Percentiles rank a stretch among this genome's conserved stretches.
Conservation (phyloP, 345 rosid species). For the Aethionema arabicum region DNA sequence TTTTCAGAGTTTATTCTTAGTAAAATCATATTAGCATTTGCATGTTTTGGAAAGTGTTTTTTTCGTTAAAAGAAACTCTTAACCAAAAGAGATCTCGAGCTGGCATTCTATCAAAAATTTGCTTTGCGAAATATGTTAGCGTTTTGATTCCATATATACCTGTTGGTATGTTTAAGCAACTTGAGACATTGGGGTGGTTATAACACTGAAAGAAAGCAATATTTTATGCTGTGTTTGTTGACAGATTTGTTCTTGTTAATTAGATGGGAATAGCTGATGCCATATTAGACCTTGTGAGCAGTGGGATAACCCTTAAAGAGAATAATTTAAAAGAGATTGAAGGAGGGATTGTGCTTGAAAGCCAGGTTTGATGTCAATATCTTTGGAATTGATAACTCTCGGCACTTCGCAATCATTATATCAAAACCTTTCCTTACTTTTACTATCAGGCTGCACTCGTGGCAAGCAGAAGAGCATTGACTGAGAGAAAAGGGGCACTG, state of each 20-base stretch:
- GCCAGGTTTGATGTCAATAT: constrained; percentile 60
- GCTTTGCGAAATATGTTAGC: neutral
- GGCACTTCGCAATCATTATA: neutral
- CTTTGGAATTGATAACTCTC: constrained; percentile 16
- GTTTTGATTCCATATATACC: constrained; percentile 14
- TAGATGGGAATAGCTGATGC: constrained; percentile 99
- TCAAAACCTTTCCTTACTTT: neutral
- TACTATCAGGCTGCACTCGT: constrained; percentile 74
- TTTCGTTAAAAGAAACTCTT: neutral
- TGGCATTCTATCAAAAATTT: too few species aligned
- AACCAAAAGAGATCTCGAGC: too few species aligned
- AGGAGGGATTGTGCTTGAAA: constrained; percentile 83
- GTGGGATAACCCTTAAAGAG: constrained; percentile 87
- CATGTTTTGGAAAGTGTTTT: neutral
- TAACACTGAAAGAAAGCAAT: neutral
- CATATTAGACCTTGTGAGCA: constrained; percentile 95
- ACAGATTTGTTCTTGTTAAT: constrained; percentile 25
- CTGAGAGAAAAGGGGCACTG: constrained; percentile 58
- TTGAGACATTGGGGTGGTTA: constrained; percentile 2
- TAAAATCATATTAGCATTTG: neutral
- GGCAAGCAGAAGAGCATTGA: constrained; percentile 75
- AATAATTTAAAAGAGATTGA: constrained; percentile 96
- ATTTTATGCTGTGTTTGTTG: constrained; percentile 6
- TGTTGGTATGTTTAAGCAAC: neutral
- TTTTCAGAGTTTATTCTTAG: neutral